These are phyloP conservation scores for Diaporthe nobilis DNA, from an alignment of 2,329 filamentous ascomycete genomes.

Conservation along the genomic window DNA sequence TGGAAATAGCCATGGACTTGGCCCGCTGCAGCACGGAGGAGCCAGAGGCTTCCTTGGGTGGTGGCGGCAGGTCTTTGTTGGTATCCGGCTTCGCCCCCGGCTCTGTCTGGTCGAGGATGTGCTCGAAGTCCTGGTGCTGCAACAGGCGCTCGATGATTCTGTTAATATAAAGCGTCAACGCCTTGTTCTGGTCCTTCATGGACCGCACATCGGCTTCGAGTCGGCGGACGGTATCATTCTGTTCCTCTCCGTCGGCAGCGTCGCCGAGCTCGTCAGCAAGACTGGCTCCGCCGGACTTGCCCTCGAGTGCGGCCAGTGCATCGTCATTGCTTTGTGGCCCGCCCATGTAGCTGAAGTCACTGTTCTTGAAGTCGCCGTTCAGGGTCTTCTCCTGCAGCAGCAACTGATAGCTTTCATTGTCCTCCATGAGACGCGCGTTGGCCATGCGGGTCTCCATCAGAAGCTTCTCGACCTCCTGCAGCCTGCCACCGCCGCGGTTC, in stretches of 20 bases:
- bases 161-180: conserved; percentile 97
- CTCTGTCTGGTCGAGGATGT: conserved; percentile 87
- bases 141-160: conserved; percentile 97
- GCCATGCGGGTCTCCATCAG: conserved; percentile 95
- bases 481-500: conserved; percentile 88
- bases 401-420: conserved; percentile 98
- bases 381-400: conserved; percentile 95
- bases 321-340: conserved; percentile 71
- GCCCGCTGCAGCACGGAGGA: conserved; percentile 72
- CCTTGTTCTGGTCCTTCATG: conserved; percentile 95
- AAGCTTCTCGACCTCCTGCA: conserved; percentile 91
- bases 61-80: conserved; percentile 88
- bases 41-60: conserved; percentile 68
- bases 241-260: conserved; percentile 69
- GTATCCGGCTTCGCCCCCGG: conserved; percentile 66
- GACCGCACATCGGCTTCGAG: conserved; percentile 85
- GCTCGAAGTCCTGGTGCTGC: conserved; percentile 94
- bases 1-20: conserved; percentile 70
- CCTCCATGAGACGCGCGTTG: conserved; percentile 96
- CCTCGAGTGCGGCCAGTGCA: conserved; percentile 75
- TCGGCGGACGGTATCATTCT: conserved; percentile 71
- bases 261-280: conserved; percentile 92
- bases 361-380: conserved; percentile 90
- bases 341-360: conserved; percentile 81
- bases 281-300: conserved; percentile 64